These are phyloP conservation scores for Penicillium silybi DNA, from an alignment of 495 filamentous ascomycete genomes.

Conservation along the genomic window DNA sequence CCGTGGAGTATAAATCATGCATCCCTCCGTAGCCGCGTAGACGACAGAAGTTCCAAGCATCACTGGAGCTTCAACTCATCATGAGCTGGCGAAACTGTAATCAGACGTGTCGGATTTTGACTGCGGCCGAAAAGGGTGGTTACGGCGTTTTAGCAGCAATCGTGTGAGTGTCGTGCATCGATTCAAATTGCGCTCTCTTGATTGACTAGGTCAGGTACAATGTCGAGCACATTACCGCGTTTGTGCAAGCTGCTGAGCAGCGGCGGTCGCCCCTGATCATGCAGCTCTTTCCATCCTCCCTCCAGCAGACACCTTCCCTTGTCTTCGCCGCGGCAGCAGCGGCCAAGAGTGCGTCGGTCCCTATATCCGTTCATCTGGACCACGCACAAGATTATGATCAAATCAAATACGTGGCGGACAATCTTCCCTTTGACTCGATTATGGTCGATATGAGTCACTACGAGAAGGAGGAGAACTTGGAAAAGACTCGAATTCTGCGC, in stretches of 20 bases:
- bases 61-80: too few species aligned
- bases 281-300: constrained; percentile 71
- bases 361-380: constrained; percentile 64
- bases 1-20: background rate
- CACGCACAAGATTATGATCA: constrained; percentile 61
- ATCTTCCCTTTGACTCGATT: constrained; percentile 60
- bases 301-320: constrained; percentile 54
- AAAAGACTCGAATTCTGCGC: constrained; percentile 56
- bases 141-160: constrained; percentile 66
- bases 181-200: background rate
- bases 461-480: constrained; percentile 68
- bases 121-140: constrained; percentile 53
- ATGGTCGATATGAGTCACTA: constrained; percentile 74
- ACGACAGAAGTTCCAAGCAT: too few species aligned
- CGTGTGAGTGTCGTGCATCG: constrained; percentile 12
- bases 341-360: constrained; percentile 54
- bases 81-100: constrained; percentile 38
- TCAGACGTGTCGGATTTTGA: constrained; percentile 57
- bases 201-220: constrained; percentile 49
- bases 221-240: constrained; percentile 67
- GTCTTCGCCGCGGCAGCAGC: constrained; percentile 55
- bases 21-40: background rate
- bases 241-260: constrained; percentile 63
- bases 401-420: constrained; percentile 54
- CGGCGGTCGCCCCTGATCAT: constrained; percentile 65